A percentile compares a stretch with the other conserved stretches of the same genome.
Conservation (phyloP, 352 stramenopile species). For the Bremia lactucae region DNA sequence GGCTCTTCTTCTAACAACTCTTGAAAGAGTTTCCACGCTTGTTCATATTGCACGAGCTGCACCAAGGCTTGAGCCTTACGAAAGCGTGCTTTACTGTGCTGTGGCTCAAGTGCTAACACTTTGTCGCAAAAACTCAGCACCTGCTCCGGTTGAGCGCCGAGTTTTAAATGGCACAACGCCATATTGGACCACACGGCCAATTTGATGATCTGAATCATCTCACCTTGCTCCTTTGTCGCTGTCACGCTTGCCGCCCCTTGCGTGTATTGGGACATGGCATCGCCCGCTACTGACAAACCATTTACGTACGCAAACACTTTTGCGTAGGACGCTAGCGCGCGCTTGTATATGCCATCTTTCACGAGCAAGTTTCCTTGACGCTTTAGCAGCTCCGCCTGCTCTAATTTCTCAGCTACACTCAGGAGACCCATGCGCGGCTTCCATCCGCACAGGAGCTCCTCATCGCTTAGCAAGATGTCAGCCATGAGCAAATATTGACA, state of each 20-base stretch:
- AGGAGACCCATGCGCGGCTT: constrained; percentile 57
- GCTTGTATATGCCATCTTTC: constrained; percentile 45
- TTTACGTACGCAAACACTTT: constrained; percentile 82
- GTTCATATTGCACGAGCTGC: constrained; percentile 47
- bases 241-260: constrained; percentile 32
- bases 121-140: constrained; percentile 65
- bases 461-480: no score
- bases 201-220: constrained; percentile 54
- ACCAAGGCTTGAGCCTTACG: constrained; percentile 67
- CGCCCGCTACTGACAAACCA: constrained; percentile 54
- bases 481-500: no score
- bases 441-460: constrained; percentile 46
- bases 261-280: constrained; percentile 73
- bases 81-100: constrained; percentile 72
- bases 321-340: constrained; percentile 50
- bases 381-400: constrained; percentile 65
- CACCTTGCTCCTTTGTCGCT: constrained; percentile 37
- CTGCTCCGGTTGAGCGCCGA: constrained; percentile 33
- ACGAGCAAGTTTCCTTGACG: constrained; percentile 66
- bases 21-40: constrained; percentile 40
- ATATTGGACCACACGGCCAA: constrained; percentile 72
- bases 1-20: constrained; percentile 48
- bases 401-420: constrained; percentile 62
- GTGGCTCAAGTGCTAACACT: constrained; percentile 47
- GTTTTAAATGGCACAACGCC: constrained; percentile 72